Conservation (phyloP, 1,139 yeast genomes). For the Blastobotrys buckinghamii region DNA sequence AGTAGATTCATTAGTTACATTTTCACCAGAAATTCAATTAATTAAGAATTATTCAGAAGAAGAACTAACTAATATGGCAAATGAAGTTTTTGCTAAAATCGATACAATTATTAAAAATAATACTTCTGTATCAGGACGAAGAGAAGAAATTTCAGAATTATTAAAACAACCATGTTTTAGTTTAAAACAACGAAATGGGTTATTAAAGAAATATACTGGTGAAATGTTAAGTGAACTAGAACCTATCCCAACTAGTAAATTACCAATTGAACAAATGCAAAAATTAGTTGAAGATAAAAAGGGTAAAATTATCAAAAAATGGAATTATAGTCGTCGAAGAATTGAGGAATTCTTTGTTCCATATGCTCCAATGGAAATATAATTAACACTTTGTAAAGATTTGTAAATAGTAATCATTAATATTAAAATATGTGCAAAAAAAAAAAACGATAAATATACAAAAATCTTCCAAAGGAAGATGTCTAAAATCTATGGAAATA, state of each 20-base stretch:
- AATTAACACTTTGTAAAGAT: not conserved
- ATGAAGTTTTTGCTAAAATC: slow-evolving; percentile 25
- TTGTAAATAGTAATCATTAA: not conserved
- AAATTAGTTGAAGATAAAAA: slow-evolving; percentile 35
- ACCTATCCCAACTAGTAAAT: not conserved
- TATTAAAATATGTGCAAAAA: not conserved
- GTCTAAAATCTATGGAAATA: not conserved
- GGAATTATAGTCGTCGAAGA: slow-evolving; percentile 43
- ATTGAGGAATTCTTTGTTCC: slow-evolving; percentile 18
- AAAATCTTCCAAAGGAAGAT: not conserved
- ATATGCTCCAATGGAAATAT: not conserved
- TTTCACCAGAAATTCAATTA: slow-evolving; percentile 24
- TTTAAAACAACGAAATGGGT: slow-evolving; percentile 36
- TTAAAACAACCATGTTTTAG: slow-evolving; percentile 36
- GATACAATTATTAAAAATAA: slow-evolving; percentile 16
- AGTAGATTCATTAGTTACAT: slow-evolving; percentile 22
- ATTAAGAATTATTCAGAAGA: slow-evolving; percentile 21
- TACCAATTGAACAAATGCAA: slow-evolving; percentile 24
- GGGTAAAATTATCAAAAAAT: slow-evolving; percentile 40
- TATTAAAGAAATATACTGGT: slow-evolving; percentile 40
- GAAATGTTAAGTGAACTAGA: slow-evolving; percentile 27
- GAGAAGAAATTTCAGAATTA: slow-evolving; percentile 26
- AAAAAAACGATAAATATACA: not conserved
- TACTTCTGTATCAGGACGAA: slow-evolving; percentile 20
- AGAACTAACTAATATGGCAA: slow-evolving; percentile 33